phyloP scores from a whole-genome alignment of 139 green algal genomes.

The Monoraphidium neglectum region DNA sequence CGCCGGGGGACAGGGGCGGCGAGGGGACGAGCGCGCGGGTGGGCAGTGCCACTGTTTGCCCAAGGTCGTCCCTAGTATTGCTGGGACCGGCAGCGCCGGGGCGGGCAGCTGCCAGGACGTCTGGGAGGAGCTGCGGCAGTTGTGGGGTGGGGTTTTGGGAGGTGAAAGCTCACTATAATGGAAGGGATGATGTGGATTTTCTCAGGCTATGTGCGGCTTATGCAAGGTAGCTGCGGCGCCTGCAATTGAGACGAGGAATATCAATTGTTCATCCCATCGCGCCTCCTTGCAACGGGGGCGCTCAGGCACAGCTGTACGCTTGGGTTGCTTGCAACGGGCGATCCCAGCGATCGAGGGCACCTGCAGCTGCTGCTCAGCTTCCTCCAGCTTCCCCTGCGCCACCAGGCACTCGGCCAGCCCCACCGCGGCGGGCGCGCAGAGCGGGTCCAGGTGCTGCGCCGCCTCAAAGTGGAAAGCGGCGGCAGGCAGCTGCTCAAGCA shows the following conservation, averaged over 20 bases:
- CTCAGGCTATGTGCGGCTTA: too few relatives aligned
- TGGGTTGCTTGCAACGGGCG: too few relatives aligned
- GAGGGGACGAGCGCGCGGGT: too few relatives aligned
- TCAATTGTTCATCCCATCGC: too few relatives aligned
- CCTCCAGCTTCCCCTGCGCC: conserved; percentile 49
- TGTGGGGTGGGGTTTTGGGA: too few relatives aligned
- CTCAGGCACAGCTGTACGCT: too few relatives aligned
- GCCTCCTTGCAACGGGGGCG: too few relatives aligned
- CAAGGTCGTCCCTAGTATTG: not conserved
- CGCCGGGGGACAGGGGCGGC: not conserved
- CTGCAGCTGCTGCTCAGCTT: conserved; percentile 54
- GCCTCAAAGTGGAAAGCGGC: conserved; percentile 47
- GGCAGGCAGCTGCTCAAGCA: conserved; percentile 49
- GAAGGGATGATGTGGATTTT: too few relatives aligned
- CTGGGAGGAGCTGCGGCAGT: conserved; percentile 51
- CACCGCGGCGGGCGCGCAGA: conserved; percentile 58
- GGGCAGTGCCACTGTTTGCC: not conserved
- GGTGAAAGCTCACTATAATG: too few relatives aligned
- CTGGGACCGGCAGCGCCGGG: not conserved
- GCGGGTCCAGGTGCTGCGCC: conserved; percentile 59
- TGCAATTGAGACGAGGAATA: too few relatives aligned
- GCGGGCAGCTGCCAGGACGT: conserved; percentile 32
- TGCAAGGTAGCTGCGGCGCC: too few relatives aligned
- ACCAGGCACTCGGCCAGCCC: conserved; percentile 56
- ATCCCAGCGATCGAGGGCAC: too few relatives aligned